Conservation (phyloP, 495 filamentous ascomycete species). For the Podospora anserina region DNA sequence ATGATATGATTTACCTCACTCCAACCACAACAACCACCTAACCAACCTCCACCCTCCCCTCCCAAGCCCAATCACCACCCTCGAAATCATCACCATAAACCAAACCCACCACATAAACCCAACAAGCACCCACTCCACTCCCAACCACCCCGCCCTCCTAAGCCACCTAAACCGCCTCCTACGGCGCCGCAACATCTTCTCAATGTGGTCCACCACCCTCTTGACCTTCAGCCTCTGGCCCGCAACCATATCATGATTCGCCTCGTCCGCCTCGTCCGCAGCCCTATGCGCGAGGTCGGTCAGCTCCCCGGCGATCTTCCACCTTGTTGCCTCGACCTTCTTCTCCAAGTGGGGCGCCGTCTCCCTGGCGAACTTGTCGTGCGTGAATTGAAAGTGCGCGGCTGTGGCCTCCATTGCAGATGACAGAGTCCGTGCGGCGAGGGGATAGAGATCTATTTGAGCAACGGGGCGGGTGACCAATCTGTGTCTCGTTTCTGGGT, state of each 20-base stretch:
- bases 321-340: slow-evolving; percentile 37
- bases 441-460: slow-evolving; percentile 60
- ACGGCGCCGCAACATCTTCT: slow-evolving; percentile 64
- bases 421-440: slow-evolving; percentile 64
- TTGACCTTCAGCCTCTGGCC: slow-evolving; percentile 73
- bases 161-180: slow-evolving; percentile 70
- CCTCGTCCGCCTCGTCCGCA: slow-evolving; percentile 72
- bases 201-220: slow-evolving; percentile 70
- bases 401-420: slow-evolving; percentile 54
- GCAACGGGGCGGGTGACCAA: slow-evolving; percentile 48
- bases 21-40: slow-evolving; percentile 79
- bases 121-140: slow-evolving; percentile 76
- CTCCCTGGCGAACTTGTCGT: slow-evolving; percentile 39
- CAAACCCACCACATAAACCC: slow-evolving; percentile 82
- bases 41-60: slow-evolving; percentile 55
- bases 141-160: slow-evolving; percentile 62
- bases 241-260: slow-evolving; percentile 68
- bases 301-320: slow-evolving; percentile 38
- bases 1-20: neutral
- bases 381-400: slow-evolving; percentile 51
- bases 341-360: slow-evolving; percentile 34
- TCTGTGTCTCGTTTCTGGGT: slow-evolving; percentile 18
- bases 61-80: slow-evolving; percentile 58
- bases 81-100: slow-evolving; percentile 69
- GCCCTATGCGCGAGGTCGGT: slow-evolving; percentile 58